Evolutionary conservation across 2,329 filamentous ascomycete genomes (phyloP).

Genomic region (Trichoderma citrinoviride): DNA sequence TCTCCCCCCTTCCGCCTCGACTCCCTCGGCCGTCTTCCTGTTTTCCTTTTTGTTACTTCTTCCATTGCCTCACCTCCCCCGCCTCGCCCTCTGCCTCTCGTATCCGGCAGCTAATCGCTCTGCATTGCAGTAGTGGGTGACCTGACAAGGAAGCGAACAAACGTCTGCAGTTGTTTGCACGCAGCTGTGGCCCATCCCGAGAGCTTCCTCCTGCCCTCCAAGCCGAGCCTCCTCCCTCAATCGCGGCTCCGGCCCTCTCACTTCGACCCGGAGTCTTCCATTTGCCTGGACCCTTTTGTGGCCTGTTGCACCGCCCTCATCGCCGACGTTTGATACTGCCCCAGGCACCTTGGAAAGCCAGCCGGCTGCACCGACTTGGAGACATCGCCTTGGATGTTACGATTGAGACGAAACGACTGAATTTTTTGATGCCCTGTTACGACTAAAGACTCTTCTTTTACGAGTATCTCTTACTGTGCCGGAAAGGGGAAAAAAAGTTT

Average conservation of each 20-base stretch:
- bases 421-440: conserved; percentile 31
- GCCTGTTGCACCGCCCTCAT: conserved; percentile 17
- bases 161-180: conserved; percentile 27
- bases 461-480: conserved; percentile 23
- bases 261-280: conserved; percentile 13
- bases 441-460: conserved; percentile 30
- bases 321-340: conserved; percentile 14
- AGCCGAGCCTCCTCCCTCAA: conserved; percentile 2
- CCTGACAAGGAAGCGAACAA: conserved; percentile 26
- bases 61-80: background rate
- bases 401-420: conserved; percentile 26
- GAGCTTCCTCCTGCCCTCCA: conserved; percentile 13
- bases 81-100: conserved; percentile 8
- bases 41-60: background rate
- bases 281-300: conserved; percentile 1
- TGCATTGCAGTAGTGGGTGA: conserved; percentile 35
- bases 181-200: conserved; percentile 22
- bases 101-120: conserved; percentile 32
- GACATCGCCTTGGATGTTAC: conserved; percentile 24
- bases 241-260: conserved; percentile 18
- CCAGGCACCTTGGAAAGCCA: background rate
- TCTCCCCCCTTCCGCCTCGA: background rate
- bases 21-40: conserved; percentile 6
- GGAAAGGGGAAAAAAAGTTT: conserved; percentile 20
- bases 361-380: conserved; percentile 7